A percentile compares a stretch with the other conserved stretches of the same genome.
Evolutionary conservation across 1,284 basidiomycete species (phyloP).

Genomic region (Chondrostereum purpureum): DNA sequence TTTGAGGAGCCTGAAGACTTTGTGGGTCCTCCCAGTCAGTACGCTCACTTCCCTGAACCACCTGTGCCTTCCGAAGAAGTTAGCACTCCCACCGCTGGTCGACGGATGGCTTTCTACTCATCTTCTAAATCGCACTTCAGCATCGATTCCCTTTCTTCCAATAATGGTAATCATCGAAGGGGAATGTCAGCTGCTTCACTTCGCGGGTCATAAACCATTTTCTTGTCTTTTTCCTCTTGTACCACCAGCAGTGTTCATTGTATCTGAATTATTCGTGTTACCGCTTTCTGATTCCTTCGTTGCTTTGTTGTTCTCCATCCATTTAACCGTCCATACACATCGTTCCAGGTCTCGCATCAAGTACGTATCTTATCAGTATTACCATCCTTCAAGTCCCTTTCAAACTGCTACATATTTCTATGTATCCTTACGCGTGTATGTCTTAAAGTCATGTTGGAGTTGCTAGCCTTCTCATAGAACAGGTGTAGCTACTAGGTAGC

Average conservation of each 20-base stretch:
- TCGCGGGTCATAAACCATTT: conserved; percentile 29
- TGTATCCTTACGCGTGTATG: neutral
- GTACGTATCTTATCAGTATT: conserved; percentile 1
- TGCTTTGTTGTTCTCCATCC: conserved; percentile 14
- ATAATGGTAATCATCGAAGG: conserved; percentile 47
- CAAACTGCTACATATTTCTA: neutral
- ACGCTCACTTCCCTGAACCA: conserved; percentile 66
- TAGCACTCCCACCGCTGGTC: conserved; percentile 40
- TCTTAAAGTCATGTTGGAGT: too few species aligned
- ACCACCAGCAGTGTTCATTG: conserved; percentile 11
- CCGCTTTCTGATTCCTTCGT: conserved; percentile 10
- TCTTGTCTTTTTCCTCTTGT: conserved; percentile 16
- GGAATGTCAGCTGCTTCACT: conserved; percentile 58
- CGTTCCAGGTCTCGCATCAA: conserved; percentile 4
- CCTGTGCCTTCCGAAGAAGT: conserved; percentile 34
- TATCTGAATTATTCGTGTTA: conserved; percentile 12
- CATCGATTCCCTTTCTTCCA: conserved; percentile 35
- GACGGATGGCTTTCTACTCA: conserved; percentile 62
- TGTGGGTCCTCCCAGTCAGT: conserved; percentile 59
- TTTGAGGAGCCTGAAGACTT: conserved; percentile 44
- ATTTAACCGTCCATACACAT: conserved; percentile 2
- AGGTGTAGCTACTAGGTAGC: neutral
- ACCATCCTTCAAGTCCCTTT: neutral
- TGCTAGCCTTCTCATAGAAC: neutral
- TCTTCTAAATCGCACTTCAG: conserved; percentile 45